Base-by-base conservation (phyloP, 805 yeast species). In the Ogataea angusta region DNA sequence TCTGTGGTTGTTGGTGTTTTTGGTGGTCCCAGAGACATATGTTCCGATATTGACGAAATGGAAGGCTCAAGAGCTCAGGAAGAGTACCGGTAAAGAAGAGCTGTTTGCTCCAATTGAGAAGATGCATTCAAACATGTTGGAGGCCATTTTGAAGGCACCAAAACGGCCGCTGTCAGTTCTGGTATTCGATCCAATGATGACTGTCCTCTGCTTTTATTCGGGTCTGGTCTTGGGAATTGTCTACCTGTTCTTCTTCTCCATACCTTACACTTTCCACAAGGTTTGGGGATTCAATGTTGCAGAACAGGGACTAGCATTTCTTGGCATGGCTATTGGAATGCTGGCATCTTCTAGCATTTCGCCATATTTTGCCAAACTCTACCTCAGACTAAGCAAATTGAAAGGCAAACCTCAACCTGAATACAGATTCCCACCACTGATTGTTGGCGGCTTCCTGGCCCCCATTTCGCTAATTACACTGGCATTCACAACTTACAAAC, bases 171-270 rank as follows among this genome's bases (percentile, higher is more conserved):
- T 80, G 21, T 56, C 66, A 19, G 56, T 80, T 45, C 51, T 80
- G 19, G 21, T 64, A 2, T 55, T 57, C 18, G 84, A 80, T 45
- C 78, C 80, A 22, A 79, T 80, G 74, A 70, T 78, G 63, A 59
- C 66, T 5, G 63, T 72, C 14, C 57, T 80, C 5, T 74, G 83
- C 42, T 58, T 76, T 30, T 79, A 78, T 53, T 71, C 81, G 1
- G 82, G 83, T 2, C 60, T 80, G 30, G 68, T 73, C 21, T 64
- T 81, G 40, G 81, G 84, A 0, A 68, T 82, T 34, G 68, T 82
- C 29, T 82, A 80, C 61, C 61, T 82, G 68, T 82, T 78, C 51
- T 78, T 82, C 61, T 73, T 80, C 38, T 82, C 83, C 3, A 75
- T 76, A 46, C 85, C 86, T 9, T 76, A 76, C 48, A 76, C 80